Percentiles rank a stretch among this genome's conserved stretches.
Evolutionary conservation across 305 asterid species (phyloP).

Genomic region (Solanum hybrid): DNA sequence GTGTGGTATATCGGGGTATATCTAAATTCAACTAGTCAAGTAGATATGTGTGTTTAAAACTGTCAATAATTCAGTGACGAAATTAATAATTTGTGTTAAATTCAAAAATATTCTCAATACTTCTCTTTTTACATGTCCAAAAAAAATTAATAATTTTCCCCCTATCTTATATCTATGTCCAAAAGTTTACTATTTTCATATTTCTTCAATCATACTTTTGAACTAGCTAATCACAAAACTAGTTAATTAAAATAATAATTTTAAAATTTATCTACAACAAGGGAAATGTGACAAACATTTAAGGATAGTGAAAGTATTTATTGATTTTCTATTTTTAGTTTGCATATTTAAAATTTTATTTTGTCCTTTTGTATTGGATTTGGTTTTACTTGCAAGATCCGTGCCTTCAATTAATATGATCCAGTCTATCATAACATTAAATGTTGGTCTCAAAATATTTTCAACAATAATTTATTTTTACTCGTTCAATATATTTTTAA

Average conservation of each 20-base stretch:
- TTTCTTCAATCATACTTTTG: no score
- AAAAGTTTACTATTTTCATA: neutral
- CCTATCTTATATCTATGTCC: no score
- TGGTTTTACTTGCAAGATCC: neutral
- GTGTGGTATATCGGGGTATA: no score
- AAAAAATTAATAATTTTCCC: neutral
- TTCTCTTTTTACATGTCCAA: no score
- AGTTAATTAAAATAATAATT: neutral
- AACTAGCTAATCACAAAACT: neutral
- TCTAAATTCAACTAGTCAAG: no score
- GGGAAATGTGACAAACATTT: neutral
- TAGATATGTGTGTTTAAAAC: no score
- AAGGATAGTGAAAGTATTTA: neutral
- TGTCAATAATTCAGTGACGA: no score
- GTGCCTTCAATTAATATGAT: neutral
- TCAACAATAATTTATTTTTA: neutral
- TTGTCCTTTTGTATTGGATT: neutral
- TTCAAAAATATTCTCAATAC: no score
- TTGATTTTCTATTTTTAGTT: neutral
- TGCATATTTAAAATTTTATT: neutral
- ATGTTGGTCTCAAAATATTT: neutral
- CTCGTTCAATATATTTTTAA: neutral
- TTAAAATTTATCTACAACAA: neutral
- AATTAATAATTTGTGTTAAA: no score
- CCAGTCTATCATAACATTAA: neutral